Percentiles rank a stretch among this genome's conserved stretches.
phyloP scores from a whole-genome alignment of 2,329 filamentous ascomycete genomes.

The Alternaria arborescens region DNA sequence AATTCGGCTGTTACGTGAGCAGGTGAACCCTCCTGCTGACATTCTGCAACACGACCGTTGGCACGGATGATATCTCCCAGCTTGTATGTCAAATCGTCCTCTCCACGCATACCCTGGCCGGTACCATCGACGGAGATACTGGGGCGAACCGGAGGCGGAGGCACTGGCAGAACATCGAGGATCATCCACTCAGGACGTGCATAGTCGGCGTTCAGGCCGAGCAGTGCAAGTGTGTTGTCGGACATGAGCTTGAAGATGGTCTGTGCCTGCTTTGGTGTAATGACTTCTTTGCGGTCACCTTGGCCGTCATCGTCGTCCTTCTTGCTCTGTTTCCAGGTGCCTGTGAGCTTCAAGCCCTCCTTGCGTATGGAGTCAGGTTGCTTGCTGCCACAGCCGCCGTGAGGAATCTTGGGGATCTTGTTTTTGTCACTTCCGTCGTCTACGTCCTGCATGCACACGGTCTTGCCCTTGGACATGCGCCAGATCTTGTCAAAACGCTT shows the following conservation, averaged over 20 bases:
- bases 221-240: slow-evolving; percentile 80
- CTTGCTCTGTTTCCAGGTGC: slow-evolving; percentile 74
- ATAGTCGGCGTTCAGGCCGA: slow-evolving; percentile 94
- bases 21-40: slow-evolving; percentile 88
- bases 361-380: slow-evolving; percentile 85
- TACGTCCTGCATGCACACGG: slow-evolving; percentile 79
- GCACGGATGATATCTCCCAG: slow-evolving; percentile 97
- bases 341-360: slow-evolving; percentile 83
- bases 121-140: slow-evolving; percentile 98
- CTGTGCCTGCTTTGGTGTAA: slow-evolving; percentile 85
- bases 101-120: slow-evolving; percentile 88
- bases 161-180: slow-evolving; percentile 91
- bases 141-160: slow-evolving; percentile 92
- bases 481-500: slow-evolving; percentile 92
- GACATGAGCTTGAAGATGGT: slow-evolving; percentile 87
- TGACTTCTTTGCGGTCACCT: slow-evolving; percentile 75
- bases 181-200: slow-evolving; percentile 99
- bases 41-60: slow-evolving; percentile 92
- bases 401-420: slow-evolving; percentile 59
- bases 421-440: slow-evolving; percentile 65
- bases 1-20: slow-evolving; percentile 92
- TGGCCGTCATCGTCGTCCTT: slow-evolving; percentile 76
- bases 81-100: slow-evolving; percentile 99
- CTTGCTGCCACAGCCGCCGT: slow-evolving; percentile 92
- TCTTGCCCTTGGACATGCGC: slow-evolving; percentile 89